Evolutionary conservation across 495 filamentous ascomycete species (phyloP).

Genomic region (Hypoxylon intermedium): DNA sequence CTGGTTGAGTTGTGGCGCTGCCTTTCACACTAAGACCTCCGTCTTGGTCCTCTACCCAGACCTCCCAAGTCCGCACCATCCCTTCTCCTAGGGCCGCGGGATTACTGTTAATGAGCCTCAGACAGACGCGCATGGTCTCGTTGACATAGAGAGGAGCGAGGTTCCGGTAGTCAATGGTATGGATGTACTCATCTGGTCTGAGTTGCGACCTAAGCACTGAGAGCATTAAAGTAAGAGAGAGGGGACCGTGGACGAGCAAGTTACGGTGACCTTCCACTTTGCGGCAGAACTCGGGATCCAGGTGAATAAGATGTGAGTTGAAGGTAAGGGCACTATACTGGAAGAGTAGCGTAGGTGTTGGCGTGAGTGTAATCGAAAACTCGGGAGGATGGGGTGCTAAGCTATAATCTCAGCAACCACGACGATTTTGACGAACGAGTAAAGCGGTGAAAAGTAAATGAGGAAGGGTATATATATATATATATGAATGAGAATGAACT

Average conservation of each 20-base stretch:
- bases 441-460: background rate
- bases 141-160: slow-evolving; percentile 79
- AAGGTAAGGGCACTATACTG: slow-evolving; percentile 85
- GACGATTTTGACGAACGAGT: slow-evolving; percentile 1
- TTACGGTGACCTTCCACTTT: slow-evolving; percentile 75
- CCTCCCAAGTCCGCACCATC: slow-evolving; percentile 53
- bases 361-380: slow-evolving; percentile 67
- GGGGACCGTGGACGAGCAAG: slow-evolving; percentile 84
- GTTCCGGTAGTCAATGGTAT: slow-evolving; percentile 76
- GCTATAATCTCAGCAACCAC: slow-evolving; percentile 34
- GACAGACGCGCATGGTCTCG: slow-evolving; percentile 68
- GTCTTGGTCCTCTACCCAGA: slow-evolving; percentile 70
- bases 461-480: background rate
- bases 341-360: slow-evolving; percentile 73
- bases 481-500: slow-evolving; percentile 12
- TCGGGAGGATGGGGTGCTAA: slow-evolving; percentile 50
- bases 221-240: slow-evolving; percentile 78
- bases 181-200: slow-evolving; percentile 15
- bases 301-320: slow-evolving; percentile 86
- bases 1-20: slow-evolving; percentile 45
- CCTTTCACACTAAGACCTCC: slow-evolving; percentile 70
- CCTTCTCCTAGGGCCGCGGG: background rate
- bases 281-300: slow-evolving; percentile 74
- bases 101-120: slow-evolving; percentile 17
- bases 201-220: slow-evolving; percentile 64